Evolutionary conservation across 1,139 yeast species (phyloP).

Genomic region (Saccharomyces hybrid): DNA sequence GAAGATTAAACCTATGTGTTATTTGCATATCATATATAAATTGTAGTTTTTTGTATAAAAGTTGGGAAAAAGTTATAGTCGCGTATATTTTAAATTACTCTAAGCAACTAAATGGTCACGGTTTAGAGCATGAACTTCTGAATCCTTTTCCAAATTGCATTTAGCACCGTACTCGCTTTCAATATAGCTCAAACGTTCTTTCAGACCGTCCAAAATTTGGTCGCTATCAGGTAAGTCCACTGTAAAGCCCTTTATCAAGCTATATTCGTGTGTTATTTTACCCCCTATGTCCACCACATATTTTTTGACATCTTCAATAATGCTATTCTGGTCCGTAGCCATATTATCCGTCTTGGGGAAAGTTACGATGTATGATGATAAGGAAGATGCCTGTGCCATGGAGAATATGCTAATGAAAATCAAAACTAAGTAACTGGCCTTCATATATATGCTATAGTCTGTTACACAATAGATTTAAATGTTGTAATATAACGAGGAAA

Average conservation of each 20-base stretch:
- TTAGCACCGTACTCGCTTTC: constrained; percentile 18
- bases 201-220: constrained; percentile 21
- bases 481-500: background rate
- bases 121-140: constrained; percentile 16
- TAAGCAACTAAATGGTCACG: background rate
- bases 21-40: background rate
- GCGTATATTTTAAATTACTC: background rate
- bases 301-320: constrained; percentile 9
- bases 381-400: background rate
- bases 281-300: constrained; percentile 33
- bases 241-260: constrained; percentile 37
- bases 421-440: background rate
- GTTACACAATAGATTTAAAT: background rate
- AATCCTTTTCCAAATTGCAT: constrained; percentile 16
- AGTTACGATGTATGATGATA: background rate
- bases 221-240: constrained; percentile 28
- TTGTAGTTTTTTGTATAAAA: background rate
- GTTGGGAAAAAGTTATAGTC: background rate
- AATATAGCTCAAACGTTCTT: constrained; percentile 17
- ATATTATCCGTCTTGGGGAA: background rate
- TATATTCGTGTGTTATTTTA: constrained; percentile 35
- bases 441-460: background rate
- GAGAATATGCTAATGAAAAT: background rate
- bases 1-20: background rate
- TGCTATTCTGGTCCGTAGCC: background rate